Percentiles rank a stretch among this genome's conserved stretches.
Conservation (phyloP, 306 rosid species). For the Delonix regia region DNA sequence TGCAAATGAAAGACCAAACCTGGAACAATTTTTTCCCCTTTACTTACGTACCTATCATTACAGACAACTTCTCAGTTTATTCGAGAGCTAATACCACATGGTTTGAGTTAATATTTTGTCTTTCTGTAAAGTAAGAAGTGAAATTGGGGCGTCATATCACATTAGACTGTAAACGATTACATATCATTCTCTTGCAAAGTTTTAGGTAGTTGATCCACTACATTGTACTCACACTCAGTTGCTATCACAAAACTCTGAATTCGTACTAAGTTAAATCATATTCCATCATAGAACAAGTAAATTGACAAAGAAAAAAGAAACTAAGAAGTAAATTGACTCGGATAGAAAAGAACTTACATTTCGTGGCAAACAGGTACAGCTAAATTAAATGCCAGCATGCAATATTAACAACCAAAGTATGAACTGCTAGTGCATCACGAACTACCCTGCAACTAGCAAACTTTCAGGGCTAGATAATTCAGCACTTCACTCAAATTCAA, state of each 20-base stretch:
- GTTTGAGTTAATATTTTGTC: conserved; percentile 2
- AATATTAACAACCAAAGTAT: conserved; percentile 28
- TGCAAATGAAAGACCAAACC: conserved; percentile 20
- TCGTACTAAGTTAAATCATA: conserved; percentile 1
- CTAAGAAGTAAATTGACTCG: conserved; percentile 21
- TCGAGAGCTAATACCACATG: conserved; percentile 15
- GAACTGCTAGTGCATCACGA: conserved; percentile 30
- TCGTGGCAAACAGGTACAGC: conserved; percentile 14
- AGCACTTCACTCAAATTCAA: conserved; percentile 27
- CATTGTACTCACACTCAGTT: background rate
- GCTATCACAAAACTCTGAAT: conserved; percentile 23
- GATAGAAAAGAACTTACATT: conserved; percentile 23
- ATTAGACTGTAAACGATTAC: conserved; percentile 11
- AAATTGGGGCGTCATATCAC: conserved; percentile 13
- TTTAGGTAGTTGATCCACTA: conserved; percentile 21
- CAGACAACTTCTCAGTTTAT: background rate
- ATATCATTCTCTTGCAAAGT: background rate
- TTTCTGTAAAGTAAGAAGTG: background rate
- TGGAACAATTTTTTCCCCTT: conserved; percentile 13
- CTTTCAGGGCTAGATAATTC: conserved; percentile 18
- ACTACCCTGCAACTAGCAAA: conserved; percentile 46
- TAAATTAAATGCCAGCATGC: conserved; percentile 22
- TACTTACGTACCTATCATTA: background rate
- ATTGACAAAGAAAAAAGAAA: too few relatives aligned
- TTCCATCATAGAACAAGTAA: conserved; percentile 26